A percentile compares a stretch with the other conserved stretches of the same genome.
Conservation (phyloP, 202 grass and related monocot species). For the Eragrostis tef region DNA sequence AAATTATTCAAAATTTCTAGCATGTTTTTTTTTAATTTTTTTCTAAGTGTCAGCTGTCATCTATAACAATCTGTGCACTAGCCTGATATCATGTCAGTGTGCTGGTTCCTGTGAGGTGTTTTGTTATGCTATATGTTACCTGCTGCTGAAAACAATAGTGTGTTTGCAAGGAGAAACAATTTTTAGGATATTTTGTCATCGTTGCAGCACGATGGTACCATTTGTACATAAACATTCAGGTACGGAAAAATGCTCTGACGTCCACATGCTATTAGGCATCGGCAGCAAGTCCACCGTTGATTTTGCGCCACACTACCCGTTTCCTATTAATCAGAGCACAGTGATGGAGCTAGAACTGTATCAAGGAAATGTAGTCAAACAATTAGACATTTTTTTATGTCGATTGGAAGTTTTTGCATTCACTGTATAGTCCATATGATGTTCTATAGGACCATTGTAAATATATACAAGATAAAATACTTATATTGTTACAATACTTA, state of each 20-base stretch:
- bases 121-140: not conserved
- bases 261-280: not conserved
- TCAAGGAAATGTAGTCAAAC: not conserved
- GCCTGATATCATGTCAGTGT: no score
- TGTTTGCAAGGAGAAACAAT: not conserved
- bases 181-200: conserved; percentile 13
- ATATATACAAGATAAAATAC: not conserved
- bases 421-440: not conserved
- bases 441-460: not conserved
- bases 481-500: not conserved
- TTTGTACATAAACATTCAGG: conserved; percentile 21
- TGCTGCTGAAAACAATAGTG: not conserved
- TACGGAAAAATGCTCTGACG: not conserved
- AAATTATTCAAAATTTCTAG: not conserved
- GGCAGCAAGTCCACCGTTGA: not conserved
- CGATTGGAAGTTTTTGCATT: not conserved
- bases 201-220: not conserved
- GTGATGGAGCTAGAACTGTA: not conserved
- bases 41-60: no score
- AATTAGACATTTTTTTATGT: not conserved
- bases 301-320: not conserved
- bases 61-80: no score
- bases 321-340: not conserved
- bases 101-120: no score
- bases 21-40: no score